Percentiles rank a stretch among this genome's conserved stretches.
Conservation (phyloP, 208 protist genomes). For the Trypanosoma avium region DNA sequence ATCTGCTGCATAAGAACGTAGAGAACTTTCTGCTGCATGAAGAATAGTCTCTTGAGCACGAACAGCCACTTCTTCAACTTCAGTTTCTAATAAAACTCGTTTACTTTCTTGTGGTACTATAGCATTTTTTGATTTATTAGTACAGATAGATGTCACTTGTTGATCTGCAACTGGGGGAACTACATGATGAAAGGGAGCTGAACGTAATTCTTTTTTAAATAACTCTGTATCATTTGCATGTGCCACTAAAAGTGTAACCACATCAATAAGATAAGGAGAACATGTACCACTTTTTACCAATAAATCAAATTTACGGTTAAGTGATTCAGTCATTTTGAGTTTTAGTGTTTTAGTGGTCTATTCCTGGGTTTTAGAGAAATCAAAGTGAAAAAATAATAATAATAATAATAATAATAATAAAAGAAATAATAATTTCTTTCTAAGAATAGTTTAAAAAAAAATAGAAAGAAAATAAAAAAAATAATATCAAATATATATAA, state of each 20-base stretch:
- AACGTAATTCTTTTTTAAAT: constrained; percentile 64
- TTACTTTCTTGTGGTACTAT: too few relatives aligned
- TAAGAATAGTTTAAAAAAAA: too few relatives aligned
- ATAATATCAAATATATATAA: too few relatives aligned
- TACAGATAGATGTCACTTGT: neutral
- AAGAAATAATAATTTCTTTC: too few relatives aligned
- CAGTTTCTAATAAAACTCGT: too few relatives aligned
- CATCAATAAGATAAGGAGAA: constrained; percentile 63
- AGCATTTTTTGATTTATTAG: too few relatives aligned
- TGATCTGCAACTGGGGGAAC: neutral
- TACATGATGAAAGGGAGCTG: constrained; percentile 23
- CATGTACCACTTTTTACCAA: constrained; percentile 63
- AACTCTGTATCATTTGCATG: constrained; percentile 81
- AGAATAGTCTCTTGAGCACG: constrained; percentile 42
- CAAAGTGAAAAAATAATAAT: too few relatives aligned
- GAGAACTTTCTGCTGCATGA: constrained; percentile 51
- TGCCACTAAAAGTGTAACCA: constrained; percentile 67
- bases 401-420: too few relatives aligned
- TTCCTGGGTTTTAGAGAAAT: neutral
- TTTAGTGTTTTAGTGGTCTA: too few relatives aligned
- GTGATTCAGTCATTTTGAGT: constrained; percentile 44
- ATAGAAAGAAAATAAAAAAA: too few relatives aligned
- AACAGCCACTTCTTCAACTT: neutral
- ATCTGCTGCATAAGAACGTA: constrained; percentile 61
- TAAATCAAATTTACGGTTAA: constrained; percentile 71